Percentiles rank a stretch among this genome's conserved stretches.
phyloP scores from a whole-genome alignment of 768 basidiomycete genomes.

The Tylopilus intermedius region DNA sequence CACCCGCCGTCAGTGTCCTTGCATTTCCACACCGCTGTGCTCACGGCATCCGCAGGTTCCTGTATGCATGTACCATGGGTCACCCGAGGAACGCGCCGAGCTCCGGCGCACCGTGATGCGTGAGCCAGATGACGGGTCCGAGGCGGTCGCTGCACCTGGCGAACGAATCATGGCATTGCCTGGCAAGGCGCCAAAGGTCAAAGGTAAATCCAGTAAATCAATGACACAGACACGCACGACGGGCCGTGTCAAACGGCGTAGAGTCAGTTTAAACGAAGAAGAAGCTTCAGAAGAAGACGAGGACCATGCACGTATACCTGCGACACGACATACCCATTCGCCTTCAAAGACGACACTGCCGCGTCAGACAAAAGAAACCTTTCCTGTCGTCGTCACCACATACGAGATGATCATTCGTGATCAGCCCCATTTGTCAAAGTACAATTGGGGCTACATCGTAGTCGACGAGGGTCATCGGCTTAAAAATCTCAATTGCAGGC shows the following conservation, averaged over 20 bases:
- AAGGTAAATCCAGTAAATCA: constrained; percentile 10
- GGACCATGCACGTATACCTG: constrained; percentile 17
- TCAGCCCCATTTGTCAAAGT: constrained; percentile 56
- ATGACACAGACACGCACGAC: constrained; percentile 13
- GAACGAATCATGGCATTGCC: constrained; percentile 24
- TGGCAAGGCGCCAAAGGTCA: constrained; percentile 17
- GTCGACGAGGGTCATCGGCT: constrained; percentile 94
- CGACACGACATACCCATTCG: constrained; percentile 13
- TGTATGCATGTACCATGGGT: constrained; percentile 87
- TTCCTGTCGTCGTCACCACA: constrained; percentile 85
- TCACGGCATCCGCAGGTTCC: constrained; percentile 52
- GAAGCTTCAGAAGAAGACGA: constrained; percentile 9
- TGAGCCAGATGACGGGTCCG: constrained; percentile 26
- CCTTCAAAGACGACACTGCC: not conserved
- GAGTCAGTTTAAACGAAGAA: constrained; percentile 5
- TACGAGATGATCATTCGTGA: constrained; percentile 92
- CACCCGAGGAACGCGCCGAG: constrained; percentile 73
- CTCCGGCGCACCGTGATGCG: constrained; percentile 62
- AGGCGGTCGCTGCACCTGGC: constrained; percentile 17
- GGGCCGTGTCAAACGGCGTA: constrained; percentile 21
- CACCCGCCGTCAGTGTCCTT: constrained; percentile 55
- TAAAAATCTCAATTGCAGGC: constrained; percentile 90
- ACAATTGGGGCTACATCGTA: constrained; percentile 87
- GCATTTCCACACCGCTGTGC: not conserved
- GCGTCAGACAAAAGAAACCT: constrained; percentile 35